phyloP scores from a whole-genome alignment of 1,284 basidiomycete genomes.

The Sanghuangporus sanghuang region DNA sequence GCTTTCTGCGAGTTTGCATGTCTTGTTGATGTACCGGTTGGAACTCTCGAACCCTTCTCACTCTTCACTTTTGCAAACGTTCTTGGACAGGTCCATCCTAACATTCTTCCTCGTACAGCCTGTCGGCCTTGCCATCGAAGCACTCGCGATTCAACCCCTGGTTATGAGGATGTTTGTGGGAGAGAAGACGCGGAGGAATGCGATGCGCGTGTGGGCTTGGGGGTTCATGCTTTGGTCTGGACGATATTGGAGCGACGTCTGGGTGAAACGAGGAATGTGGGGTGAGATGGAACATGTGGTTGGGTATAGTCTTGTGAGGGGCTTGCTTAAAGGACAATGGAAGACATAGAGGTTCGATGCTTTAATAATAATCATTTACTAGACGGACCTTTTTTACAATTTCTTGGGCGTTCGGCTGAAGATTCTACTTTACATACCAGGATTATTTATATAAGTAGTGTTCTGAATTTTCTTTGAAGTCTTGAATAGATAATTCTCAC shows the following conservation, averaged over 20 bases:
- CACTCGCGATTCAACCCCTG: slow-evolving; percentile 11
- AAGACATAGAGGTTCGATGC: neutral
- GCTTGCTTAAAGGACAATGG: slow-evolving; percentile 20
- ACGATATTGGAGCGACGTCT: slow-evolving; percentile 20
- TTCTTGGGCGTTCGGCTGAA: no score
- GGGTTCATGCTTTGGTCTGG: slow-evolving; percentile 20
- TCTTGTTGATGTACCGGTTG: slow-evolving; percentile 19
- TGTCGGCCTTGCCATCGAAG: slow-evolving; percentile 20
- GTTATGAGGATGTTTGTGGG: slow-evolving; percentile 3
- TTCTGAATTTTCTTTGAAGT: no score
- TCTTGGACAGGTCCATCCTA: slow-evolving; percentile 19
- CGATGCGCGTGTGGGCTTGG: slow-evolving; percentile 19
- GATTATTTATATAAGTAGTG: no score
- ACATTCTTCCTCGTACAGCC: slow-evolving; percentile 23
- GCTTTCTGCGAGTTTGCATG: slow-evolving; percentile 19
- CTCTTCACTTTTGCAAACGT: neutral
- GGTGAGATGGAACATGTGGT: slow-evolving; percentile 13
- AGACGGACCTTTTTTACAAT: no score
- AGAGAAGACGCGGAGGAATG: neutral
- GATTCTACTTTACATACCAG: no score
- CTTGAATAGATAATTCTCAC: no score
- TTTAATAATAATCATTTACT: neutral
- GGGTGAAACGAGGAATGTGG: slow-evolving; percentile 21
- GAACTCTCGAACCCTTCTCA: neutral
- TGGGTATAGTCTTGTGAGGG: slow-evolving; percentile 18